Evolutionary conservation across 139 green algal genomes (phyloP), one percentile per base, ranked within the genome.

Genomic region (Tetradesmus obliquus): DNA sequence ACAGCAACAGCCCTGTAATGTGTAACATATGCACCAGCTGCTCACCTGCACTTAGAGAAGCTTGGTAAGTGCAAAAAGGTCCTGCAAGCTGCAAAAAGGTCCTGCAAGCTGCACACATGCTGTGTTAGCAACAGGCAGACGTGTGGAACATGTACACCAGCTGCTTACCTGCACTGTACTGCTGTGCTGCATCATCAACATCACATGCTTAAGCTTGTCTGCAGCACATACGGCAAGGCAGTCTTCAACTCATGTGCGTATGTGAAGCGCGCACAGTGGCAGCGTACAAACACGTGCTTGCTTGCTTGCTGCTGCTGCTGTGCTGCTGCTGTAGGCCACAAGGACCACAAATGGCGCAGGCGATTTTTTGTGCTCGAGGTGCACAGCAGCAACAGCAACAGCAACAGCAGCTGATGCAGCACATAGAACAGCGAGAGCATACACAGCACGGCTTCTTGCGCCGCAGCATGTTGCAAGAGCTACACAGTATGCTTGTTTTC

Each of bases 351-450:
- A 32, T 89, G 85, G 85, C 13, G 45, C 13, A 24, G 85, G 45
- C 66, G 85, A 1, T 89, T 82, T 45, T 81, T 82, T 51, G 85
- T 57, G 3, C 85, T 89, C 24, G 82, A 89, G 85, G 85, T 82
- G 4, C 15, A 22, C 60, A 88, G 60, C 58, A n/a, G 10, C 22
- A 79, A 0, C 22, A 45, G 17, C n/a, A 54, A n/a, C 22, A 15
- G 20, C 54, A 71, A 3, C 20, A 32, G 6, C 54, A 20, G 24
- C 24, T 19, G 79, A 9, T 22, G 79, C n/a, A 84, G 7, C 3
- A 17, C 2, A 55, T 10, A 84, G 3, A 7, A 45, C 79, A 20
- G 32, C 79, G 60, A n/a, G 20, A 82, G 74, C 9, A 84, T 17
- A 84, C 12, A 13, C 12, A 22, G 71, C 71, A 32, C 32, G 32